Percentiles rank a stretch among this genome's conserved stretches.
Conservation (phyloP, 2,329 filamentous ascomycete species). For the Pseudocercospora pini-densiflorae region DNA sequence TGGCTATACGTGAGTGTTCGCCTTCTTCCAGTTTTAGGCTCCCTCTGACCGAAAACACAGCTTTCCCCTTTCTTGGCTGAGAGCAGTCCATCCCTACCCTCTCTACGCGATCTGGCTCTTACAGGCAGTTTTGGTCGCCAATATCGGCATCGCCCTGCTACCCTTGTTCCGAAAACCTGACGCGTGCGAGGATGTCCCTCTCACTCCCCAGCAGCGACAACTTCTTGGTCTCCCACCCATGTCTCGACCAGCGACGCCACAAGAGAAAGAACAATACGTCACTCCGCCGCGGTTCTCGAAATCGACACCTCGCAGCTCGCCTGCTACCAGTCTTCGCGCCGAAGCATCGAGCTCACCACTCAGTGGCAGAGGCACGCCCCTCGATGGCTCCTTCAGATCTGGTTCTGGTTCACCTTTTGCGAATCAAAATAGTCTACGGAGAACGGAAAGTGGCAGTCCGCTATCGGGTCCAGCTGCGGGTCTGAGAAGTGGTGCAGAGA, state of each 20-base stretch:
- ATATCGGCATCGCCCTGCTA: conserved; percentile 71
- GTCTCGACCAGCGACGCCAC: conserved; percentile 65
- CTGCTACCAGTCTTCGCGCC: conserved; percentile 47
- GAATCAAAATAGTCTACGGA: conserved; percentile 13
- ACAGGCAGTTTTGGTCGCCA: conserved; percentile 61
- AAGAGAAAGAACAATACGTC: conserved; percentile 72
- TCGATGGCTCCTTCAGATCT: conserved; percentile 27
- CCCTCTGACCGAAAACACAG: conserved; percentile 10
- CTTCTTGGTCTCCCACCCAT: conserved; percentile 80
- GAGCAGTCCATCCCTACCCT: conserved; percentile 29
- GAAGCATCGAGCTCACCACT: conserved; percentile 59
- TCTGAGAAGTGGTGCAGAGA: conserved; percentile 34
- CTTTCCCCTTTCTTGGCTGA: conserved; percentile 27
- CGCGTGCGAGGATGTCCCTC: conserved; percentile 82
- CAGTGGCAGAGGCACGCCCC: conserved; percentile 54
- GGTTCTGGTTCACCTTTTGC: conserved; percentile 20
- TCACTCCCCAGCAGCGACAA: conserved; percentile 85
- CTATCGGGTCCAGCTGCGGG: conserved; percentile 12
- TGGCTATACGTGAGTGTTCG: conserved; percentile 25
- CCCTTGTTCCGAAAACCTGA: conserved; percentile 76
- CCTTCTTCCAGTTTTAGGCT: background rate
- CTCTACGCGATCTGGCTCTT: conserved; percentile 51
- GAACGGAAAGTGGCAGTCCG: conserved; percentile 20
- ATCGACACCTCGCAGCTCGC: conserved; percentile 68
- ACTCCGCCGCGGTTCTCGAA: conserved; percentile 87